These are phyloP conservation scores for Cornus florida DNA, from an alignment of 148 eudicot genomes.

Conservation along the genomic window DNA sequence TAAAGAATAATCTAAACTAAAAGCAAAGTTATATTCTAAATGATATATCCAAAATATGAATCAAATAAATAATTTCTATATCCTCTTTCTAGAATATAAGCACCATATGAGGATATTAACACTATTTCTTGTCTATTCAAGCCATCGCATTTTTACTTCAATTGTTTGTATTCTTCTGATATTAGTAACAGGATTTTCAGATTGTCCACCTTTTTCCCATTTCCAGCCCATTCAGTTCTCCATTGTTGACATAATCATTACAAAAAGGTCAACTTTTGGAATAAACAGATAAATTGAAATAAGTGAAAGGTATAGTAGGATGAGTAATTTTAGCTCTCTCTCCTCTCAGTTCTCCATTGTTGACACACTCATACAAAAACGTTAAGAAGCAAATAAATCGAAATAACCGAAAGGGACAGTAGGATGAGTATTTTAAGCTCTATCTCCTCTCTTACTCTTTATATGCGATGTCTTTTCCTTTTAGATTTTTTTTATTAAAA, in stretches of 20 bases:
- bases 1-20: not conserved
- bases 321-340: too few relatives aligned
- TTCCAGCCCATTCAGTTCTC: not conserved
- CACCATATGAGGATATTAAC: not conserved
- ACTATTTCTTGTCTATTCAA: not conserved
- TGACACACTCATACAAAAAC: too few relatives aligned
- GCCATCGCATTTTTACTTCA: not conserved
- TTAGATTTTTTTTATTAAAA: too few relatives aligned
- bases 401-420: too few relatives aligned
- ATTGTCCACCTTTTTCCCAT: not conserved
- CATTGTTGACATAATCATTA: too few relatives aligned
- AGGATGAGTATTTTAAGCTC: too few relatives aligned
- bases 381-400: too few relatives aligned
- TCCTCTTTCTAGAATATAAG: not conserved
- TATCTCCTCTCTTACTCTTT: too few relatives aligned
- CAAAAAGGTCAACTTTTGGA: not conserved
- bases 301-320: too few relatives aligned
- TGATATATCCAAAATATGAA: not conserved
- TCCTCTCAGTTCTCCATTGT: too few relatives aligned
- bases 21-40: not conserved
- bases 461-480: too few relatives aligned
- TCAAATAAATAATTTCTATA: not conserved
- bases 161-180: not conserved
- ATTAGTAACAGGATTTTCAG: not conserved
- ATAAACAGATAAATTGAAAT: not conserved